Base-by-base conservation (phyloP, 495 filamentous ascomycete genomes). In the Polyplosphaeria fusca region DNA sequence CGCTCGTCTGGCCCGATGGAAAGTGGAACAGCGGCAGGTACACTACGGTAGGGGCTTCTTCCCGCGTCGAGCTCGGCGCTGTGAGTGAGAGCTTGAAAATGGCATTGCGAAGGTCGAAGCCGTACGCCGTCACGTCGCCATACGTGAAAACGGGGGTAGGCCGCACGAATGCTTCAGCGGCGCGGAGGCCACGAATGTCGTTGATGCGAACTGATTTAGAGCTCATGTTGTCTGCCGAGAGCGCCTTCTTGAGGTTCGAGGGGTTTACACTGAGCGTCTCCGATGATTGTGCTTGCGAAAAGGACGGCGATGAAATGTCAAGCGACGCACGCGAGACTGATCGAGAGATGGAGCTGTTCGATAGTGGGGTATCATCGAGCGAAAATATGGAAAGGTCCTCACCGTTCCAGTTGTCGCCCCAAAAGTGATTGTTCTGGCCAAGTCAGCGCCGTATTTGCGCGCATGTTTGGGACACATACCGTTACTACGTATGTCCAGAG, bases 381-480 rank as follows among this genome's bases (percentile, higher is more conserved):
- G 89, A 95, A 65, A 82, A 87, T 28, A 98, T 94, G 5, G 89
- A 95, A 16, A 98, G 75, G 72, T 98, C 93, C 64, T 98, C 93
- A 25, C 93, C 93, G 58, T 98, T 97, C 93, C 93, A 98, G 40
- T 89, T 83, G 66, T 98, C 93, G 28, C 93, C 94, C 76, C 87
- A 87, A 65, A 86, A 76, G 62, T 98, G 93, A 50, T 85, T 84
- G 68, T 96, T 98, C 78, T 87, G 38, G 19, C 12, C 11, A 20
- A 4, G 27, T 55, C 41, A 40, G 43, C 53, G 42, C 39, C 60
- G 68, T 40, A 49, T 23, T 27, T 13, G 40, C 51, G 48, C 7
- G 53, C 35, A 3, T 50, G 23, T 27, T 22, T 57, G 14, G 51
- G 20, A 14, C 25, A 66, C 76, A 48, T 77, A 88, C 87, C 70